Evolutionary conservation across 345 rosid genomes (phyloP), one percentile per base, ranked within the genome.

Genomic region (Populus simonii): DNA sequence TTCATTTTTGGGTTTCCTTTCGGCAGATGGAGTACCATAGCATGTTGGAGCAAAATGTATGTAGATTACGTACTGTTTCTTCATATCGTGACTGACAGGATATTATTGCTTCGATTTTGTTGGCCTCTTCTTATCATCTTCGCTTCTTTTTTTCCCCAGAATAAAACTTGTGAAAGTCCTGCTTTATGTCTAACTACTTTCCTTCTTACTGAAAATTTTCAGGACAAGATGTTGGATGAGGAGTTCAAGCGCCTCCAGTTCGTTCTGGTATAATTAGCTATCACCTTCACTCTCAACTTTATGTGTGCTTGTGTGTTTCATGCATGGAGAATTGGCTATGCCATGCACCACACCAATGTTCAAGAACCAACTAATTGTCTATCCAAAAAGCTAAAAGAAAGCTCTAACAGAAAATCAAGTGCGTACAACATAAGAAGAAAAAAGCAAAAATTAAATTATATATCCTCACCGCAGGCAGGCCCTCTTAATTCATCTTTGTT

Each of bases 11-110:
- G 7, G 16, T 29, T 66, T 4, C 29, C 25, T 27, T n/a, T 36
- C n/a, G 25, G 49, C 82, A 79, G 82, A 80, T 76, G 73, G 83
- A 80, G 51, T 76, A 57, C 55, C 57, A 51, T 70, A 47, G 61
- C 63, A 76, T 66, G 76, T 66, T 25, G 73, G 38, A 80, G 77
- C 76, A 66, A 73, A 76, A 76, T 36, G 82, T 79, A 79, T 22
- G 82, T 62, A 8, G 33, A 41, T 29, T 20, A 55, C 25, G 27
- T 22, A 66, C 69, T 16, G 12, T 66, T 31, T 2, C 36, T 66
- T 66, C 39, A 17, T 7, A 66, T 17, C 36, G 11, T 10, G 16
- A 55, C 4, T 8, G 25, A 22, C 62, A 55, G 10, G 25, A 55
- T 41, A 41, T 22, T 55, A 55, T 23, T n/a, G 15, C 63, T 23